A percentile compares a stretch with the other conserved stretches of the same genome.
These are phyloP conservation scores for Anastatica hierochuntica DNA, from an alignment of 345 rosid species.

Conservation along the genomic window DNA sequence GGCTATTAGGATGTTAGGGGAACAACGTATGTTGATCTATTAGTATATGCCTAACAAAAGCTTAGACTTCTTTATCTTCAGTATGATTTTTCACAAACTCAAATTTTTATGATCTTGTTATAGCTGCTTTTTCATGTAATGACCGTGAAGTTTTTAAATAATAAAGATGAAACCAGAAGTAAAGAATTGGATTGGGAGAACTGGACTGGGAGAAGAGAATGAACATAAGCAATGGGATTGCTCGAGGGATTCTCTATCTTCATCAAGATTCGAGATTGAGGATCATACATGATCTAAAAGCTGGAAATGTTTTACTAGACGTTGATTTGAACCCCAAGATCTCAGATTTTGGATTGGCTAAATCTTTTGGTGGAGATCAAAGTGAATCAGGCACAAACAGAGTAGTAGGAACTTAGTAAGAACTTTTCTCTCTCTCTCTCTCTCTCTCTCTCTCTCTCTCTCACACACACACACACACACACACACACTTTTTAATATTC, in stretches of 20 bases:
- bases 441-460: no score
- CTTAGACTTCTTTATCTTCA: slow-evolving; percentile 29
- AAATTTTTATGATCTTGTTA: background rate
- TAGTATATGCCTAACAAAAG: slow-evolving; percentile 41
- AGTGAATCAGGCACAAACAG: slow-evolving; percentile 22
- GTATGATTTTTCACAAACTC: slow-evolving; percentile 5
- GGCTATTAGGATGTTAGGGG: slow-evolving; percentile 42
- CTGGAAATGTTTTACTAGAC: slow-evolving; percentile 24
- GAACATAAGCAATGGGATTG: slow-evolving; percentile 17
- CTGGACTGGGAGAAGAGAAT: slow-evolving; percentile 17
- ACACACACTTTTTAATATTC: no score
- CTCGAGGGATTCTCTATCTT: slow-evolving; percentile 26
- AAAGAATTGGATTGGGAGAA: slow-evolving; percentile 15
- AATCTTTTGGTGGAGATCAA: slow-evolving; percentile 17
- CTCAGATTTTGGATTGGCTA: slow-evolving; percentile 24
- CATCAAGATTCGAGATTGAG: slow-evolving; percentile 29
- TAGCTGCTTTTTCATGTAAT: background rate
- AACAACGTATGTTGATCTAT: slow-evolving; percentile 36
- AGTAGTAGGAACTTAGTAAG: slow-evolving; percentile 25
- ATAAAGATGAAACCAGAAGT: slow-evolving; percentile 8
- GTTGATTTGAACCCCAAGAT: slow-evolving; percentile 21
- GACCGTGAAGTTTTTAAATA: background rate
- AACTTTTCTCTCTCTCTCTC: background rate
- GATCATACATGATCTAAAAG: slow-evolving; percentile 25
- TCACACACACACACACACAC: no score